Evolutionary conservation across 2,329 filamentous ascomycete genomes (phyloP), one percentile per base, ranked within the genome.

Genomic region (Colletotrichum sp.): DNA sequence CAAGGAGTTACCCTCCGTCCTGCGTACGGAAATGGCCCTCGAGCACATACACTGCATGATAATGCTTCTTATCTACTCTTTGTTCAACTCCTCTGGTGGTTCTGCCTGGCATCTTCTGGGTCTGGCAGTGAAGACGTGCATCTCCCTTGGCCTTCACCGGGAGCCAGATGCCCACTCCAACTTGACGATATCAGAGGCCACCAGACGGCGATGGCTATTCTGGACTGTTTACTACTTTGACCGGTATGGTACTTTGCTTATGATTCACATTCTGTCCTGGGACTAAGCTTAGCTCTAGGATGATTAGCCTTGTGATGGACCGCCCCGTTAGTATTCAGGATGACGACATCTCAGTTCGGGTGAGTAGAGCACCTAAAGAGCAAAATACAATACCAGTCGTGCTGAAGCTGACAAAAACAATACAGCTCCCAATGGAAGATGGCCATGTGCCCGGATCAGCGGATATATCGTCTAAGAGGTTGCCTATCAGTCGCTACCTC

Each of bases 201-300:
- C 68, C 16, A 68, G 60, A 15, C 57, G 32, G 18, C 60, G 59
- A 36, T 76, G 70, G 74, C n/a, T 76, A 22, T 76, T 76, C 18
- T 76, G 74, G 74, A 76, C 39, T 13, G 64, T 76, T 12, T 76
- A 76, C 30, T 66, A 26, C 8, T 57, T 73, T 8, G 70, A 76
- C 30, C 74, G 74, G 74, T 76, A 52, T n/a, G 10, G 10, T 32
- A 8, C 18, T 5, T 44, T 52, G 12, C 2, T 52, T 52, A 6
- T 13, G 44, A 52, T 13, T 24, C n/a, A 13, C 12, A 22, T 52
- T 22, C 10, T 24, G 10, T 52, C 8, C 10, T 13, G 44, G 44
- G n/a, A 18, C 44, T 52, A 22, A 52, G 10, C 12, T 13, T 13
- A 22, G 44, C 44, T 52, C n/a, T 10, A 76, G 74, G 3, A 48